phyloP scores from a whole-genome alignment of 2,329 filamentous ascomycete species.

The Xylariomycetidae sp. region DNA sequence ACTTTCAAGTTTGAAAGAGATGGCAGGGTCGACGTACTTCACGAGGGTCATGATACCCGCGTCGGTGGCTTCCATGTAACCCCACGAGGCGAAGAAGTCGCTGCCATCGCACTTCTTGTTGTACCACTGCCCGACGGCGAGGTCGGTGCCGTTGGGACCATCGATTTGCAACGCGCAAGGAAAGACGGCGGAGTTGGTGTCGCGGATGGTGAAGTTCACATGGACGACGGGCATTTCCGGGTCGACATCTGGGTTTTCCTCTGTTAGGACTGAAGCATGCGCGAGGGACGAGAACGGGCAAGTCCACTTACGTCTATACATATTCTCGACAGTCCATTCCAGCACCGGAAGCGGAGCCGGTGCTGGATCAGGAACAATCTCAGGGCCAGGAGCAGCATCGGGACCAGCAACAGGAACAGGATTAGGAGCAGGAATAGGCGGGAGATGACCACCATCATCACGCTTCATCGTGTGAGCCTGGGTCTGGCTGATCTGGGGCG shows the following conservation, averaged over 20 bases:
- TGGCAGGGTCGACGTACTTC: constrained; percentile 9
- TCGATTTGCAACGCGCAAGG: constrained; percentile 9
- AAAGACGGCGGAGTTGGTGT: background rate
- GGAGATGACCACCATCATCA: too few relatives aligned
- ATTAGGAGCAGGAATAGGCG: too few relatives aligned
- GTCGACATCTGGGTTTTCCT: constrained; percentile 11
- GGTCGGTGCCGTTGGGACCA: constrained; percentile 6
- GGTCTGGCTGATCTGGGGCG: constrained; percentile 7
- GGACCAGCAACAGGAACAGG: too few relatives aligned
- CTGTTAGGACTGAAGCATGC: too few relatives aligned
- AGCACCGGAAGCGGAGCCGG: too few relatives aligned
- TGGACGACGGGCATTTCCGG: constrained; percentile 3
- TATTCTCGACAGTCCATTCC: too few relatives aligned
- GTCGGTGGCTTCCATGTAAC: constrained; percentile 11
- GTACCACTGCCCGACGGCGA: constrained; percentile 14
- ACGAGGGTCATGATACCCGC: constrained; percentile 19
- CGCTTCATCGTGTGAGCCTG: too few relatives aligned
- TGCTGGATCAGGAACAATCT: too few relatives aligned
- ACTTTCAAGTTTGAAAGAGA: background rate
- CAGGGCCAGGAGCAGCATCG: too few relatives aligned
- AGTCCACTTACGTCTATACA: too few relatives aligned
- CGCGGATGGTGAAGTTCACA: constrained; percentile 10
- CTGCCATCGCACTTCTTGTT: constrained; percentile 9
- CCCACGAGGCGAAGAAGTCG: constrained; percentile 17
- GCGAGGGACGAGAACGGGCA: too few relatives aligned